Base-by-base conservation (phyloP, 108 stramenopile genomes). In the Epipyxis sp. region DNA sequence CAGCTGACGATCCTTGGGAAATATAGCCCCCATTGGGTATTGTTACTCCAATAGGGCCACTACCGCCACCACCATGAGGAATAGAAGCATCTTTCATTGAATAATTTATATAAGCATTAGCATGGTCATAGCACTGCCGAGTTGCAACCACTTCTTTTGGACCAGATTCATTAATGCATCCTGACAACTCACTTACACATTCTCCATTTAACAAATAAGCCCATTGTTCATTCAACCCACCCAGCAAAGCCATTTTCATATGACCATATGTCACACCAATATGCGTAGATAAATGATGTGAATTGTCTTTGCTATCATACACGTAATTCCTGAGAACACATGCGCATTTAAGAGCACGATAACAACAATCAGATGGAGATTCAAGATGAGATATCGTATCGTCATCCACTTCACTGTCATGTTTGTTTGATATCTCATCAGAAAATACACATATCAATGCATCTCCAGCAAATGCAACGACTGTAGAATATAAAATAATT, bases 151-250 rank as follows among this genome's bases (percentile, higher is more conserved):
- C 46, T 39, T 74, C 13, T 74, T 57, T 6, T 27, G 71, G 46
- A 34, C 71, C 50, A 57, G 71, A 37, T 10, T 74, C 50, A 6
- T 74, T 25, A 32, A 74, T 46, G 43, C 71, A 74, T 35, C 44
- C 44, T 27, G 71, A 13, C 27, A 74, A 42, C 50, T 74, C 71
- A 39, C 27, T 27, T 34, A 74, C 44, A 57, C 71, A 74, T n/a
- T 16, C 46, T 6, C 71, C 71, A 39, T 57, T 74, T 3, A 74
- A 20, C 3, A 74, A 25, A 57, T 74, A 74, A 10, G 34, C 71
- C 71, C 71, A 74, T 54, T 74, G 44, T 37, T 74, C 71, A 57
- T 74, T 37, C 10, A 54, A 34, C 34, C 71, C 71, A 74, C 71
- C 71, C 50, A 74, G 34, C 6, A 74, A 46, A 27, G 71, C 71